Percentiles rank a stretch among this genome's conserved stretches.
These are phyloP conservation scores for Pseudogymnoascus sp. DNA, from an alignment of 2,329 filamentous ascomycete genomes.

Conservation along the genomic window DNA sequence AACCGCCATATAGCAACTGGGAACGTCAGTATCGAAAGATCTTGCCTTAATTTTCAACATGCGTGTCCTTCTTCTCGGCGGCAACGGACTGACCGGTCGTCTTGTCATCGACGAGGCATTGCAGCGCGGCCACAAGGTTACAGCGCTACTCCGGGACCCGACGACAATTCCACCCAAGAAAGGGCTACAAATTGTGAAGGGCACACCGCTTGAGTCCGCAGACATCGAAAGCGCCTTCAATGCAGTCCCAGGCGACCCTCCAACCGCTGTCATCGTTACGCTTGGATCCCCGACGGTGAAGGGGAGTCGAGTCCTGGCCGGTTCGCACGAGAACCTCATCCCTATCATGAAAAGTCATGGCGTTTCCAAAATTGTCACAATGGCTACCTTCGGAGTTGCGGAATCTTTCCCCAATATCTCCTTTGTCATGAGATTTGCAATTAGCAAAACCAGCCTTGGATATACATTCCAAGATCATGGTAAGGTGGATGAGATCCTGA, in stretches of 20 bases:
- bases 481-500: conserved; percentile 20
- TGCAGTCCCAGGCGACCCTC: conserved; percentile 39
- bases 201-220: conserved; percentile 31
- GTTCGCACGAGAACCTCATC: conserved; percentile 34
- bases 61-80: conserved; percentile 37
- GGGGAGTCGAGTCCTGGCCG: conserved; percentile 37
- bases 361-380: conserved; percentile 39
- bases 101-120: conserved; percentile 35
- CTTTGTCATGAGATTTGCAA: conserved; percentile 36
- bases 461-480: conserved; percentile 42
- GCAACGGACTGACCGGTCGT: conserved; percentile 40
- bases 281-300: conserved; percentile 29
- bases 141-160: conserved; percentile 38
- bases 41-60: conserved; percentile 11
- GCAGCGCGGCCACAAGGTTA: conserved; percentile 34
- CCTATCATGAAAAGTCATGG: conserved; percentile 30
- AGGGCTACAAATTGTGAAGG: conserved; percentile 35
- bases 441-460: conserved; percentile 41
- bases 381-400: conserved; percentile 44
- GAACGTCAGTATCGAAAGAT: background rate
- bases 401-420: conserved; percentile 37
- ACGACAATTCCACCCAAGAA: conserved; percentile 26
- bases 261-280: conserved; percentile 37
- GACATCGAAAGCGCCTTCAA: conserved; percentile 38
- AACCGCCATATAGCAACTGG: background rate